Evolutionary conservation across 257 asterid species (phyloP).

Genomic region (Nicotiana benthamiana): DNA sequence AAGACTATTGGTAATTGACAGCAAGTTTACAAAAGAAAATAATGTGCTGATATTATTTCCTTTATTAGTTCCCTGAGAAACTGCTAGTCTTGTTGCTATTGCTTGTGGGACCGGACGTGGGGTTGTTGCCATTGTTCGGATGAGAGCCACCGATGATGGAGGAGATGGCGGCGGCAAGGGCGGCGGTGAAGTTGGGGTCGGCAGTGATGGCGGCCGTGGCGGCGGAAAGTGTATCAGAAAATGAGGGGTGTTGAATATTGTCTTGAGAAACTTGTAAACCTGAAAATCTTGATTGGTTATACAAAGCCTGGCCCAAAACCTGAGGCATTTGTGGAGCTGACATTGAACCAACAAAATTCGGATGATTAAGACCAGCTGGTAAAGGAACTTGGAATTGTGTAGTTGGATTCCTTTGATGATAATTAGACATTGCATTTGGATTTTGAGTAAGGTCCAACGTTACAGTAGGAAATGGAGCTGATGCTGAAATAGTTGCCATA

Average conservation of each 20-base stretch:
- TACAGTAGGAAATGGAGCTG: constrained; percentile 91
- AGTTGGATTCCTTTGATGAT: constrained; percentile 33
- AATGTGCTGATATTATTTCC: not conserved
- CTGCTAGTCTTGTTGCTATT: constrained; percentile 21
- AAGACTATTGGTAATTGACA: not conserved
- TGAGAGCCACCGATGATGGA: constrained; percentile 69
- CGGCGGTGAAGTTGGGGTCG: constrained; percentile 86
- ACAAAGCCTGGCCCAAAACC: constrained; percentile 42
- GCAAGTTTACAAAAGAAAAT: not conserved
- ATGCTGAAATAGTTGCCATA: constrained; percentile 92
- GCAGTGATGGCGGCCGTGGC: constrained; percentile 80
- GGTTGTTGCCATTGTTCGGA: constrained; percentile 15
- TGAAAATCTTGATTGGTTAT: constrained; percentile 74
- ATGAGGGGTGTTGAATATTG: constrained; percentile 12
- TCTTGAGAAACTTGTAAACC: constrained; percentile 59
- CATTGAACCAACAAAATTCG: constrained; percentile 12
- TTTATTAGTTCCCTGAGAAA: constrained; percentile 32
- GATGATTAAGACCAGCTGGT: constrained; percentile 21
- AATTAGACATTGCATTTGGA: constrained; percentile 33
- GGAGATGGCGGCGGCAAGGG: constrained; percentile 79
- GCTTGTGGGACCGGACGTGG: constrained; percentile 17
- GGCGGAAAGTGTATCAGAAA: constrained; percentile 59
- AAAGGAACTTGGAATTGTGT: constrained; percentile 50
- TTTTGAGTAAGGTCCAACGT: constrained; percentile 84
- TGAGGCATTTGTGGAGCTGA: constrained; percentile 33